These are phyloP conservation scores for Flaveria trinervia DNA, from an alignment of 129 eudicot genomes.

Conservation along the genomic window DNA sequence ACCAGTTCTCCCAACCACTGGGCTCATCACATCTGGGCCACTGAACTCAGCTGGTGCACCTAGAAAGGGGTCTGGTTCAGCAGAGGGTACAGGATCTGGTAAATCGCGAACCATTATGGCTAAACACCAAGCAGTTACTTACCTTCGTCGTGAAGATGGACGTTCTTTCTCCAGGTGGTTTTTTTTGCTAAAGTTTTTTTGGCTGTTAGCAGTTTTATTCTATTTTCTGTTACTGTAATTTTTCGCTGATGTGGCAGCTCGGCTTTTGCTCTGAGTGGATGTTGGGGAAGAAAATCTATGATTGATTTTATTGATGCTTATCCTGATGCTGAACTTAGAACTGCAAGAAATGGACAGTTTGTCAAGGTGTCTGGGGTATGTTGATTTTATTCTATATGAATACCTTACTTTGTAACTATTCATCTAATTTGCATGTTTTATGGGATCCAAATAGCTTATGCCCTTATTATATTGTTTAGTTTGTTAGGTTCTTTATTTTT, in stretches of 20 bases:
- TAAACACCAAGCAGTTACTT: slow-evolving; percentile 78
- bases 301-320: slow-evolving; percentile 53
- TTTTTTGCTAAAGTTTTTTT: slow-evolving; percentile 24
- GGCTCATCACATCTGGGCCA: slow-evolving; percentile 83
- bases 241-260: slow-evolving; percentile 42
- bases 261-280: slow-evolving; percentile 50
- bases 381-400: slow-evolving; percentile 18
- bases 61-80: slow-evolving; percentile 65
- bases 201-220: slow-evolving; percentile 34
- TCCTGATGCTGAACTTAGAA: slow-evolving; percentile 72
- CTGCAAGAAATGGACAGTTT: slow-evolving; percentile 72
- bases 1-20: slow-evolving; percentile 80
- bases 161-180: slow-evolving; percentile 53
- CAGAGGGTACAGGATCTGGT: slow-evolving; percentile 54
- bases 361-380: slow-evolving; percentile 84
- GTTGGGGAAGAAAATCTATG: slow-evolving; percentile 60
- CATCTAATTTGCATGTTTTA: not conserved
- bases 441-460: not conserved
- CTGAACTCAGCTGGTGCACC: slow-evolving; percentile 84
- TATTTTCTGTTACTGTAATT: slow-evolving; percentile 36
- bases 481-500: slow-evolving; percentile 5
- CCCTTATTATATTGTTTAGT: slow-evolving; percentile 7
- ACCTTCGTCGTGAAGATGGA: slow-evolving; percentile 50
- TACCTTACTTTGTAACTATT: not conserved
- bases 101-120: slow-evolving; percentile 50